phyloP scores from a whole-genome alignment of 495 filamentous ascomycete genomes.

The Astrothelium macrocarpum region DNA sequence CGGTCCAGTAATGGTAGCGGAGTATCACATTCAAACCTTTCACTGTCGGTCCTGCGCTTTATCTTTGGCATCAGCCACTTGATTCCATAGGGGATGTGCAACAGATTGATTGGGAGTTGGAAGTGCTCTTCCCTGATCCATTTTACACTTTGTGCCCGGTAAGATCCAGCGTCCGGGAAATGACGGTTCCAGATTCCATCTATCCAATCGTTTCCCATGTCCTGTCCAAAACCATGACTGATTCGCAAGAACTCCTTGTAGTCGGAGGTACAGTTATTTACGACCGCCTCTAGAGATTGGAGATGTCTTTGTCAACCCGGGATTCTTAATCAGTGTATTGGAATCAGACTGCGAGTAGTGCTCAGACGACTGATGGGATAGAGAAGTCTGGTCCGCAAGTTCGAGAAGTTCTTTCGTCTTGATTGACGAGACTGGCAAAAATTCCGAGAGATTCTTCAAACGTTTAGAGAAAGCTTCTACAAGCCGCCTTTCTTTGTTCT shows the following conservation, averaged over 20 bases:
- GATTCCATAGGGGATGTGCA: not conserved
- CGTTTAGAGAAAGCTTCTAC: conserved; percentile 9
- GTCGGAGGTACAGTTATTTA: conserved; percentile 11
- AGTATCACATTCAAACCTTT: not conserved
- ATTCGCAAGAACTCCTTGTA: conserved; percentile 18
- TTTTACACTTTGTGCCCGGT: not conserved
- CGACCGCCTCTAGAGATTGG: conserved; percentile 9
- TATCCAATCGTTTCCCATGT: not conserved
- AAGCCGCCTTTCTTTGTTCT: not conserved
- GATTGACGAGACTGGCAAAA: not conserved
- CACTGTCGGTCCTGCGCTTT: not conserved
- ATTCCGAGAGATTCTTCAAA: not conserved
- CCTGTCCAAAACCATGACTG: conserved; percentile 13
- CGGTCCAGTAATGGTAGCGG: conserved; percentile 4
- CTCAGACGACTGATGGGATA: not conserved
- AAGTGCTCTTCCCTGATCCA: conserved; percentile 8
- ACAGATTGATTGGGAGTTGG: not conserved
- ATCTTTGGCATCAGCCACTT: not conserved
- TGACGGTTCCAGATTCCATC: not conserved
- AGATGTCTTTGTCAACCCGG: conserved; percentile 10
- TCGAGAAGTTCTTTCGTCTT: conserved; percentile 9
- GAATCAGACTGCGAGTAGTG: too few relatives aligned
- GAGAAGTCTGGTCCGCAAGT: not conserved
- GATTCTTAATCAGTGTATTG: conserved; percentile 10
- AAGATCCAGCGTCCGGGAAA: not conserved